Percentiles rank a stretch among this genome's conserved stretches.
Conservation (phyloP, 2,329 filamentous ascomycete genomes). For the Stagonosporopsis vannaccii region DNA sequence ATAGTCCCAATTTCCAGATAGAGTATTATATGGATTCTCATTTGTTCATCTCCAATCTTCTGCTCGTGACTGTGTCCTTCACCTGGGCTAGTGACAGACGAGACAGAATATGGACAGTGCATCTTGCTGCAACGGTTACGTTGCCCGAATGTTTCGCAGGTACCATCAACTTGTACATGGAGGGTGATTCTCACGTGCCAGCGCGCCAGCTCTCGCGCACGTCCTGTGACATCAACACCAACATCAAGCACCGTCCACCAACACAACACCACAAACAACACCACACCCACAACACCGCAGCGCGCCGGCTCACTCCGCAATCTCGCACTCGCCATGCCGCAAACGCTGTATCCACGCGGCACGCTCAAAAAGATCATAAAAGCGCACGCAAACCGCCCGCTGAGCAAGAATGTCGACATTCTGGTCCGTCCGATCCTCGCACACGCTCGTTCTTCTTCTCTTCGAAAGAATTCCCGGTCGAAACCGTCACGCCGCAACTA, state of each 20-base stretch:
- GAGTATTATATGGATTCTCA: constrained; percentile 46
- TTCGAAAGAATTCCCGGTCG: no score
- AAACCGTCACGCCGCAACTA: background rate
- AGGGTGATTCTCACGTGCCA: constrained; percentile 28
- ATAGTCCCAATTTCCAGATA: constrained; percentile 52
- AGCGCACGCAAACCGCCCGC: constrained; percentile 79
- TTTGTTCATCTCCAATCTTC: constrained; percentile 3
- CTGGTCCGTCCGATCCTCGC: constrained; percentile 62
- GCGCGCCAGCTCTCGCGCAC: constrained; percentile 23
- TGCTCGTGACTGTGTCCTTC: background rate
- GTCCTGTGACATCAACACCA: constrained; percentile 19
- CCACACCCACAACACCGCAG: background rate
- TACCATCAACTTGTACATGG: background rate
- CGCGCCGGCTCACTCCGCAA: background rate
- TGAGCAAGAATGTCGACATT: constrained; percentile 87
- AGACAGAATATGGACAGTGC: background rate
- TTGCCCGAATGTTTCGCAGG: background rate
- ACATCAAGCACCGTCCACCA: constrained; percentile 8
- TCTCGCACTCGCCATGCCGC: constrained; percentile 62
- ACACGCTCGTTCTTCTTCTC: background rate
- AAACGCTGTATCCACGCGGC: constrained; percentile 80
- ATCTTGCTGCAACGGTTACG: background rate
- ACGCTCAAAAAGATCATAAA: constrained; percentile 91
- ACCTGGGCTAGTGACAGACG: background rate
- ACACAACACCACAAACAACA: constrained; percentile 1